Evolutionary conservation across 2,329 filamentous ascomycete genomes (phyloP), one percentile per base, ranked within the genome.

Genomic region (Zelopaecilomyces penicillatus): DNA sequence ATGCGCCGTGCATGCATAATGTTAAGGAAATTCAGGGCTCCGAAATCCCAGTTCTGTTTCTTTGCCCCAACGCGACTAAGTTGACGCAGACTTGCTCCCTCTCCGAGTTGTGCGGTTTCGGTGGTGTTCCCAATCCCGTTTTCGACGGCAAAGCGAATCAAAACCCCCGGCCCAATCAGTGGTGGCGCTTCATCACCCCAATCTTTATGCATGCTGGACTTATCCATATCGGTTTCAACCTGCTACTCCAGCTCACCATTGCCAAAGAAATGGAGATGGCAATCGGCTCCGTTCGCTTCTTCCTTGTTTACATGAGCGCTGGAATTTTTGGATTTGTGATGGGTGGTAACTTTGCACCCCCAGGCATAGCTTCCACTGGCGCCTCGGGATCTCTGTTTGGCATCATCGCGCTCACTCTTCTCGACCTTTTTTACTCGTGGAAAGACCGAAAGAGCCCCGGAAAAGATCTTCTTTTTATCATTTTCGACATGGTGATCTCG

Each of bases 311-410:
- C 63, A 77, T 97, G 58, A 83, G 82, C 50, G 81, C 87, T 30
- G 93, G 93, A 28, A 97, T 97, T 53, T 97, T 97, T 58, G 93
- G 93, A 7, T 95, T 95, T 59, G 86, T 97, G 3, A 77, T 98
- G 54, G 91, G 93, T 51, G 93, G 88, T 9, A 98, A 97, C 64
- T 97, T 88, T 60, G 89, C 91, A 2, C 83, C 85, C 1, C 80
- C 83, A 4, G 85, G 82, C 19, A 82, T 93, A 46, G 78, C 88
- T 2, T 95, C 88, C 1, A 88, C 86, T 1, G 93, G 93, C 41
- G 90, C 88, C 27, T 97, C 93, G 0, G 93, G 93, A 33, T 80
- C 83, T 6, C 74, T 98, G 5, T 98, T 97, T 57, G 93, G 93
- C 45, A 82, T 98, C 55, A 82, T 98, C 36, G 93, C 90, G 7